These are phyloP conservation scores for Penicillium robsamsonii DNA, from an alignment of 495 filamentous ascomycete species.

Conservation along the genomic window DNA sequence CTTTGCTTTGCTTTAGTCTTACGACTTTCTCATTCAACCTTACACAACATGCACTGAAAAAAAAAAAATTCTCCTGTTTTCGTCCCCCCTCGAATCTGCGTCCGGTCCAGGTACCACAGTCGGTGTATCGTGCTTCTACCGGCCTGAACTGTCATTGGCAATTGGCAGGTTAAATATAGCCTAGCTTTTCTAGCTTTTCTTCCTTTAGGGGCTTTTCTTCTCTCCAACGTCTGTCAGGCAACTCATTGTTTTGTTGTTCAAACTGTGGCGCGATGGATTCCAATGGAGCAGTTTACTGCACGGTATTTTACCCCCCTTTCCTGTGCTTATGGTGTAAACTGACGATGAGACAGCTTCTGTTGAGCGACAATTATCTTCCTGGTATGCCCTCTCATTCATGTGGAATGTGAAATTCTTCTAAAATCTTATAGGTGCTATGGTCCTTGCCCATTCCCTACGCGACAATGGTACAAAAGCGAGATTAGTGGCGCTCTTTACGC, in stretches of 20 bases:
- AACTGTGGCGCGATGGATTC: constrained; percentile 31
- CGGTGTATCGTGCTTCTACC: constrained; percentile 7
- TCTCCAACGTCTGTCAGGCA: constrained; percentile 2
- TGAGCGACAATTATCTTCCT: constrained; percentile 88
- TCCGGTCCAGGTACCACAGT: constrained; percentile 30
- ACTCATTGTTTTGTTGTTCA: constrained; percentile 11
- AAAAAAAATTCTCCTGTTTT: constrained; percentile 17
- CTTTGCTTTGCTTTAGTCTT: no score
- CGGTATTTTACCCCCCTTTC: constrained; percentile 37
- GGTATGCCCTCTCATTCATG: constrained; percentile 47
- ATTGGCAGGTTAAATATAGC: constrained; percentile 22
- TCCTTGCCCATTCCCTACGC: constrained; percentile 90
- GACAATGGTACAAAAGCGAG: constrained; percentile 87
- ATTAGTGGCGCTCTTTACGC: constrained; percentile 78
- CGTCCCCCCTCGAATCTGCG: constrained; percentile 22
- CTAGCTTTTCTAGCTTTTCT: constrained; percentile 8
- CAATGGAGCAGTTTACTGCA: constrained; percentile 56
- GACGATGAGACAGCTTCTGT: constrained; percentile 61
- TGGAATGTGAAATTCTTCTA: neutral
- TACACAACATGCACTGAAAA: constrained; percentile 17
- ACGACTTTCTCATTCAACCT: constrained; percentile 1
- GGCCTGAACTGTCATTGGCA: constrained; percentile 19
- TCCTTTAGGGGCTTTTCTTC: constrained; percentile 1
- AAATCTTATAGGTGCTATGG: constrained; percentile 67
- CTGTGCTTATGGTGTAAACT: constrained; percentile 20